phyloP scores from a whole-genome alignment of 2,329 filamentous ascomycete genomes.

The Paradendryphiella salina region DNA sequence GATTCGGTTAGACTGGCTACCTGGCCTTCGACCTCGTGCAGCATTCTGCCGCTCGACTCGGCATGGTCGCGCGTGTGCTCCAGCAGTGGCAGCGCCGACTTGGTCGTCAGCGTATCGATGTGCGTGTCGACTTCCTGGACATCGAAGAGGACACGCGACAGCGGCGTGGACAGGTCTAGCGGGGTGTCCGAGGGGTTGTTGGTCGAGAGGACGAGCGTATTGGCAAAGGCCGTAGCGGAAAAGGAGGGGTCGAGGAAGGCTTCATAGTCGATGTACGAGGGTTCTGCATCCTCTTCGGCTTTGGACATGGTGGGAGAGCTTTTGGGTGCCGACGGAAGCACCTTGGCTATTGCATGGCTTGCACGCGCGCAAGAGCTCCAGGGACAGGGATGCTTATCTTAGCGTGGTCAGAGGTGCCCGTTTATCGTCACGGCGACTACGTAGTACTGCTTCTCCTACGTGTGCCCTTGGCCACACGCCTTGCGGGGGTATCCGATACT shows the following conservation, averaged over 20 bases:
- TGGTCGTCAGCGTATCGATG: constrained; percentile 86
- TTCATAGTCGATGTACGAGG: constrained; percentile 95
- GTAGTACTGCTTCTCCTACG: neutral
- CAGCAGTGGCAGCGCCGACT: constrained; percentile 78
- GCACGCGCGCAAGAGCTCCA: neutral
- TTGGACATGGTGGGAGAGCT: constrained; percentile 30
- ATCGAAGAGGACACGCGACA: constrained; percentile 93
- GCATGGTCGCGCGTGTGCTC: constrained; percentile 75
- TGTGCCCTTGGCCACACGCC: neutral
- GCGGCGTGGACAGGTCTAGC: constrained; percentile 88
- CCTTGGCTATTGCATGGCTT: neutral
- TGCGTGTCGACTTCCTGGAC: constrained; percentile 96
- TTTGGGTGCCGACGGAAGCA: no score
- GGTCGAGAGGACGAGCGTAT: constrained; percentile 81
- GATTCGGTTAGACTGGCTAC: constrained; percentile 79
- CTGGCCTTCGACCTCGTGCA: constrained; percentile 77
- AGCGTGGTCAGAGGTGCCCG: constrained; percentile 3
- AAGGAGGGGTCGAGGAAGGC: constrained; percentile 84
- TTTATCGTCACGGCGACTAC: neutral
- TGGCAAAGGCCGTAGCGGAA: constrained; percentile 80
- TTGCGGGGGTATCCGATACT: neutral
- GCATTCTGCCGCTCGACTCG: constrained; percentile 70
- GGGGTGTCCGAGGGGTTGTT: constrained; percentile 90
- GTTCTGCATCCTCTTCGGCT: constrained; percentile 52
- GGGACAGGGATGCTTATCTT: constrained; percentile 8